These are phyloP conservation scores for Sphaerosporella brunnea DNA, from an alignment of 495 filamentous ascomycete genomes.

Conservation along the genomic window DNA sequence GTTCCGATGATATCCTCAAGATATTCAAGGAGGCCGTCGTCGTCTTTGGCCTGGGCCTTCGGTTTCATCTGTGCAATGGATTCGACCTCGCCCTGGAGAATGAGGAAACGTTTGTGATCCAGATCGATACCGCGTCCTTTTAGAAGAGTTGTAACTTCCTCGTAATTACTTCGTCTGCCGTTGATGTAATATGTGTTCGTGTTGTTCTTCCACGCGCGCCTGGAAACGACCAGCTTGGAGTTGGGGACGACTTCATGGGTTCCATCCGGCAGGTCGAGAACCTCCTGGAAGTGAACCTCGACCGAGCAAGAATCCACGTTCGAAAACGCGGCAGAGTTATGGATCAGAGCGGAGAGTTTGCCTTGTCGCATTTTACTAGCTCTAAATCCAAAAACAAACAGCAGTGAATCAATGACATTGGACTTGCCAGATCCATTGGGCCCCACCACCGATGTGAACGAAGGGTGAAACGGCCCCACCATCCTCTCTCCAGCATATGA, in stretches of 20 bases:
- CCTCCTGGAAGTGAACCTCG: slow-evolving; percentile 85
- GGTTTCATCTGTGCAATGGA: slow-evolving; percentile 99
- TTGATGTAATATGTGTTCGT: slow-evolving; percentile 97
- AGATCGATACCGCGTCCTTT: slow-evolving; percentile 80
- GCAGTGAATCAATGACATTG: slow-evolving; percentile 92
- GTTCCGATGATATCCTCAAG: slow-evolving; percentile 97
- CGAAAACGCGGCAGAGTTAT: slow-evolving; percentile 77
- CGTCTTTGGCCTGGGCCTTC: slow-evolving; percentile 83
- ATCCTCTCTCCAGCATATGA: slow-evolving; percentile 90
- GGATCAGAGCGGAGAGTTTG: slow-evolving; percentile 92
- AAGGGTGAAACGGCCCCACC: slow-evolving; percentile 90
- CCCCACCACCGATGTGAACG: slow-evolving; percentile 96
- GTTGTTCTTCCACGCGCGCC: slow-evolving; percentile 94
- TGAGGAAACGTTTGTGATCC: slow-evolving; percentile 95
- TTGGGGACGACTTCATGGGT: slow-evolving; percentile 55
- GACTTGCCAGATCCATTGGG: slow-evolving; percentile 97
- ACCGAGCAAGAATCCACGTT: slow-evolving; percentile 83
- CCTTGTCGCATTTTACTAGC: slow-evolving; percentile 99
- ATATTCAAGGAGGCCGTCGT: slow-evolving; percentile 90
- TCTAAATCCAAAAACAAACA: slow-evolving; percentile 96
- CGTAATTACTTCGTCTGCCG: slow-evolving; percentile 70
- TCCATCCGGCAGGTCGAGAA: slow-evolving; percentile 67
- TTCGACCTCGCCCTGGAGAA: slow-evolving; percentile 93
- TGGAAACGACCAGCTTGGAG: slow-evolving; percentile 70
- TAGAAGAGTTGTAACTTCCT: slow-evolving; percentile 71